phyloP scores from a whole-genome alignment of 352 stramenopile genomes.

The Globisporangium recalcitrans region DNA sequence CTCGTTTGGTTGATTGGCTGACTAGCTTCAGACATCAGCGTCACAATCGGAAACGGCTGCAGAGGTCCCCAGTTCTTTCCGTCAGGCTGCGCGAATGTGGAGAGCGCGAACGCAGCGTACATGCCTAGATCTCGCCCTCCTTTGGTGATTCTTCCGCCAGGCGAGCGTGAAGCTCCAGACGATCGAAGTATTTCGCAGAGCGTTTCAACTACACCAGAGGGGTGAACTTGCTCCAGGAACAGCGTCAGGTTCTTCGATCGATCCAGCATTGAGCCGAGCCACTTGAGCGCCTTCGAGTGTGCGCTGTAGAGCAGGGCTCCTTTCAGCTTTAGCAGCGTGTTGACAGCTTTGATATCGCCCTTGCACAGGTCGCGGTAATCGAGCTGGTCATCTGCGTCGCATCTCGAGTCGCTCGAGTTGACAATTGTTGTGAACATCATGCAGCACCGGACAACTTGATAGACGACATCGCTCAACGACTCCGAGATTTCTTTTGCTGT shows the following conservation, averaged over 20 bases:
- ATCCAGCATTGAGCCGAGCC: constrained; percentile 74
- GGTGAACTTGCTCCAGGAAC: constrained; percentile 51
- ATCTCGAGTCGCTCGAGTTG: constrained; percentile 28
- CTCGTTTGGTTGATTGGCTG: constrained; percentile 12
- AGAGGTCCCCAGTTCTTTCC: constrained; percentile 46
- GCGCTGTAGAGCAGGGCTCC: constrained; percentile 20
- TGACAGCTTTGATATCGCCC: constrained; percentile 40
- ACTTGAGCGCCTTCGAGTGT: constrained; percentile 67
- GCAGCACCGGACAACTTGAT: constrained; percentile 52
- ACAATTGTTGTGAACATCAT: constrained; percentile 59
- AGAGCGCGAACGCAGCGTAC: constrained; percentile 62
- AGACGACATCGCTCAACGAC: constrained; percentile 30
- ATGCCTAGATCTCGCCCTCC: constrained; percentile 37
- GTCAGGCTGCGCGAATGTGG: constrained; percentile 67
- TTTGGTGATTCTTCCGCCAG: constrained; percentile 42
- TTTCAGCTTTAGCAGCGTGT: constrained; percentile 33
- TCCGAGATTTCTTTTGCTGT: background rate
- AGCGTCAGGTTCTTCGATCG: constrained; percentile 43
- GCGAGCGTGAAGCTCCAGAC: constrained; percentile 40
- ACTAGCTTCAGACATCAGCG: constrained; percentile 22
- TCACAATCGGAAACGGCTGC: constrained; percentile 56
- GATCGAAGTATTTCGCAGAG: constrained; percentile 52
- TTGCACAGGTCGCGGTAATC: constrained; percentile 46
- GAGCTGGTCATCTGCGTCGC: constrained; percentile 7
- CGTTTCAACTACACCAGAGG: constrained; percentile 55